These are phyloP conservation scores for Populus ilicifolia DNA, from an alignment of 345 rosid genomes.

Conservation along the genomic window DNA sequence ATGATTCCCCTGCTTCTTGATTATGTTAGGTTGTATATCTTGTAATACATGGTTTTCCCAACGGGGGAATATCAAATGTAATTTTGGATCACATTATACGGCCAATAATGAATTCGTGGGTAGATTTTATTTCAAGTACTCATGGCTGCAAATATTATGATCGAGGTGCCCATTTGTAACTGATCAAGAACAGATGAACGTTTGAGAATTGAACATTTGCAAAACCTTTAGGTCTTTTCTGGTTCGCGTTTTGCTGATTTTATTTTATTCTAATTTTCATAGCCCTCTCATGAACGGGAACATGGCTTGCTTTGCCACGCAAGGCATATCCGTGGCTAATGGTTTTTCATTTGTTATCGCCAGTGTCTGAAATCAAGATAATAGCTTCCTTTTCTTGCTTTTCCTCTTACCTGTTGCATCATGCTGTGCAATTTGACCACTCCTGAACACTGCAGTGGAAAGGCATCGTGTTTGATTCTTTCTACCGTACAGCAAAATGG, in stretches of 20 bases:
- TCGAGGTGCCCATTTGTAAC: background rate
- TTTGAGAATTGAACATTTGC: background rate
- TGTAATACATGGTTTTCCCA: constrained; percentile 20
- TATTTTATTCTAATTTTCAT: background rate
- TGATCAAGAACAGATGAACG: background rate
- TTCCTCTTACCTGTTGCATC: background rate
- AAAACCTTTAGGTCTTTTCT: background rate
- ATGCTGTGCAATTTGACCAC: background rate
- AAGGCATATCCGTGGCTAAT: no score
- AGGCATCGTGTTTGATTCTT: no score
- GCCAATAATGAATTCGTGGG: constrained; percentile 12
- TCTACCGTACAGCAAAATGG: no score
- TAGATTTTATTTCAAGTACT: background rate
- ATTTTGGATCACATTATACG: constrained; percentile 29
- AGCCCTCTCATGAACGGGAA: background rate
- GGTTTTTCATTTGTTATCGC: background rate
- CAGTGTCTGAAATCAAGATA: background rate
- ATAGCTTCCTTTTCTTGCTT: background rate
- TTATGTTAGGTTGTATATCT: constrained; percentile 28
- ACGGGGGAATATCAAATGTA: constrained; percentile 20
- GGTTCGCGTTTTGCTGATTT: background rate
- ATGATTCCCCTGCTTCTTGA: background rate
- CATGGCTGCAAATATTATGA: background rate
- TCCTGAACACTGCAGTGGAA: no score
- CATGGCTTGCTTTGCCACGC: no score